phyloP scores from a whole-genome alignment of 768 basidiomycete species.

The Macrolepiota albuminosa region DNA sequence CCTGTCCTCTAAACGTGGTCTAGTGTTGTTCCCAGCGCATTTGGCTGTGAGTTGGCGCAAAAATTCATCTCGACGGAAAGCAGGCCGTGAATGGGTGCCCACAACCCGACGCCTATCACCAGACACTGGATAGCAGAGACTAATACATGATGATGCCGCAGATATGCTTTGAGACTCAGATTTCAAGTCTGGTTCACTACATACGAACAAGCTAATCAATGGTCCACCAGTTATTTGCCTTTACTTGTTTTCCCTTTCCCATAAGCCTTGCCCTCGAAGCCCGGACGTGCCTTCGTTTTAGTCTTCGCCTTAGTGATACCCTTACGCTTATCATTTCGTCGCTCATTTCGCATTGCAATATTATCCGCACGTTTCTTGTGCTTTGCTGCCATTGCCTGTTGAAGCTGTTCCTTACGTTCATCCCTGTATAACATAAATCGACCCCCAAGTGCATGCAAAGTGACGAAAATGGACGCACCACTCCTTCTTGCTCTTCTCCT shows the following conservation, averaged over 20 bases:
- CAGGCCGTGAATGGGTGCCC: neutral
- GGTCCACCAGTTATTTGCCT: constrained; percentile 18
- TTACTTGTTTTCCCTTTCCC: constrained; percentile 35
- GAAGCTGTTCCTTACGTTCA: constrained; percentile 77
- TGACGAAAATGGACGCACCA: constrained; percentile 49
- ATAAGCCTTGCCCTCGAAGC: constrained; percentile 84
- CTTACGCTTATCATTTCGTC: constrained; percentile 65
- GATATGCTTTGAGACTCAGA: neutral
- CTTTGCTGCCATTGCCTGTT: constrained; percentile 72
- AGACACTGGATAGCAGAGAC: neutral
- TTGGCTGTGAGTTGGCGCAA: too few species aligned
- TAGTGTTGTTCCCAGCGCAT: too few species aligned
- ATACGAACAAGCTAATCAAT: neutral
- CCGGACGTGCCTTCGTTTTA: constrained; percentile 73
- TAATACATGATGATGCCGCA: neutral
- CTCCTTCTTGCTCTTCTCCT: constrained; percentile 73
- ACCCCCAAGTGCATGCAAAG: neutral
- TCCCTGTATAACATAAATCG: constrained; percentile 47
- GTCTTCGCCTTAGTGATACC: constrained; percentile 41
- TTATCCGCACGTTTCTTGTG: constrained; percentile 93
- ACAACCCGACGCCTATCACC: too few species aligned
- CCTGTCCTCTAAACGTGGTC: too few species aligned
- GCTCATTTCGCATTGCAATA: constrained; percentile 80
- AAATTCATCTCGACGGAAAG: too few species aligned
- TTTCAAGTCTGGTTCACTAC: neutral